Conservation (phyloP, 2,329 filamentous ascomycete genomes). For the Claviceps sp. region DNA sequence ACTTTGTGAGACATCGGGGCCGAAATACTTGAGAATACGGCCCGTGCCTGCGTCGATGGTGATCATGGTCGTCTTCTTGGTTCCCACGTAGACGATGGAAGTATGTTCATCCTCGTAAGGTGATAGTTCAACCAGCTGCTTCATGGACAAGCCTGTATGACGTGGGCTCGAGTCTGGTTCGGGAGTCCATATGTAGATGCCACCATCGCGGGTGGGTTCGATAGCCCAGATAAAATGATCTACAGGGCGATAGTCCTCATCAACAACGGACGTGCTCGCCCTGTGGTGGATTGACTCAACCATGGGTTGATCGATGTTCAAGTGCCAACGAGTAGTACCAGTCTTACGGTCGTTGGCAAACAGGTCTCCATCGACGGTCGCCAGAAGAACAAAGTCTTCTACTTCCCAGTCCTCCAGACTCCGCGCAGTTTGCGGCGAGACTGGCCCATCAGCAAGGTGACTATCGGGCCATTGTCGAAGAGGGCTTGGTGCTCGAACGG, state of each 20-base stretch:
- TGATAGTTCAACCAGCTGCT: conserved; percentile 72
- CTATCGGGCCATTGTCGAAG: conserved; percentile 48
- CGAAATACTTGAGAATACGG: conserved; percentile 70
- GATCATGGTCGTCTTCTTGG: conserved; percentile 81
- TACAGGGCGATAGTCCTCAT: conserved; percentile 48
- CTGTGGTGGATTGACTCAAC: conserved; percentile 78
- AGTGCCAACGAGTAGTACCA: conserved; percentile 72
- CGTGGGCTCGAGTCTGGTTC: conserved; percentile 44
- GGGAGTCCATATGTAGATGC: conserved; percentile 75
- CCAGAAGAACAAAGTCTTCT: conserved; percentile 98
- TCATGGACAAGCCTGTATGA: conserved; percentile 62
- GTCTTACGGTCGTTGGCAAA: conserved; percentile 83
- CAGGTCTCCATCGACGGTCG: conserved; percentile 96
- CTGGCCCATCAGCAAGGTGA: conserved; percentile 48
- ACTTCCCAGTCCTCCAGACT: conserved; percentile 99
- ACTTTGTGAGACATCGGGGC: conserved; percentile 53
- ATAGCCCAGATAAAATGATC: conserved; percentile 93
- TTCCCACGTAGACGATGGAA: conserved; percentile 75
- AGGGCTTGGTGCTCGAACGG: conserved; percentile 84
- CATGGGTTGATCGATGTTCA: conserved; percentile 75
- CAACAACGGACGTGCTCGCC: conserved; percentile 48
- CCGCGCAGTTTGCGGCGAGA: conserved; percentile 86
- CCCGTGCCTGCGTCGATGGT: conserved; percentile 82
- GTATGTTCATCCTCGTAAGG: conserved; percentile 59
- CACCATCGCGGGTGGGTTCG: conserved; percentile 77